A percentile compares a stretch with the other conserved stretches of the same genome.
Evolutionary conservation across 345 rosid species (phyloP).

Genomic region (Syzygium jambos): DNA sequence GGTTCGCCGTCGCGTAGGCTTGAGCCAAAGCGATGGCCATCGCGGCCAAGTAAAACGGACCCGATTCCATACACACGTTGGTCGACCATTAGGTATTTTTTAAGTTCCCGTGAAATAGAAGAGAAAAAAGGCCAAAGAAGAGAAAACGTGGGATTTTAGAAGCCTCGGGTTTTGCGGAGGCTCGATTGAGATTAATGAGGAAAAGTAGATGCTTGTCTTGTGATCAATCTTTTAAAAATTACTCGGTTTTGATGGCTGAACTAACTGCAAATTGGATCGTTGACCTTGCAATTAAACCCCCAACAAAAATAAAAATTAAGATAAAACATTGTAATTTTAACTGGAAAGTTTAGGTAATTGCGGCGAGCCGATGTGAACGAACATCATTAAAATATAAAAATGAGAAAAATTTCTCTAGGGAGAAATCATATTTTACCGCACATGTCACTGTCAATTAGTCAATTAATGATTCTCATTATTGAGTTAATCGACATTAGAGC

Average conservation of each 20-base stretch:
- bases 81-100: background rate
- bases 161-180: background rate
- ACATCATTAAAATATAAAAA: background rate
- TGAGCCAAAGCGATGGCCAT: fast-evolving
- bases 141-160: background rate
- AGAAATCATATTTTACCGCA: background rate
- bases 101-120: background rate
- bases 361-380: background rate
- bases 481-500: background rate
- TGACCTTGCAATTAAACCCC: background rate
- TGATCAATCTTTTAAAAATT: background rate
- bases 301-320: background rate
- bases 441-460: background rate
- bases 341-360: fast-evolving
- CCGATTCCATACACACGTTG: fast-evolving
- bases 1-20: background rate
- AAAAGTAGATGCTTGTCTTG: background rate
- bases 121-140: background rate
- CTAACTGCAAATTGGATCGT: background rate
- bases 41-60: background rate
- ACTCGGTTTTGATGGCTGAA: background rate
- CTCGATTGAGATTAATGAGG: background rate
- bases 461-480: background rate
- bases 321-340: background rate
- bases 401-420: background rate